Conservation (phyloP, 2,329 filamentous ascomycete genomes). For the Aspergillus phoenicis region DNA sequence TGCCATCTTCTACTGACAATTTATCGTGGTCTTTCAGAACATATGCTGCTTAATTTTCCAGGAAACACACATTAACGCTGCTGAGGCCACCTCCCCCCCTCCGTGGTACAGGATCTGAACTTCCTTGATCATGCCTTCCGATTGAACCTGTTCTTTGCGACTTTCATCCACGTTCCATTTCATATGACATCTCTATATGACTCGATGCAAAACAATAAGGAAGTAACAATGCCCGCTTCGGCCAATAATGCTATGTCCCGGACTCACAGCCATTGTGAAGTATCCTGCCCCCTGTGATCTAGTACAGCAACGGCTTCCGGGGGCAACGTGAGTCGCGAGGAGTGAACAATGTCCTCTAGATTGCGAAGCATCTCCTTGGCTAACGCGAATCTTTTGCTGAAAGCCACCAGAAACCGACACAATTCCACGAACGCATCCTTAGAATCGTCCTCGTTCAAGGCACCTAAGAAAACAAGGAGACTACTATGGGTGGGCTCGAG, state of each 20-base stretch:
- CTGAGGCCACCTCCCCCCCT: not conserved
- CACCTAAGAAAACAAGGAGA: slow-evolving; percentile 25
- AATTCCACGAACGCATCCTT: slow-evolving; percentile 31
- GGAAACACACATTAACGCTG: not conserved
- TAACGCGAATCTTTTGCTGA: slow-evolving; percentile 28
- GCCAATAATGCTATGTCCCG: not conserved
- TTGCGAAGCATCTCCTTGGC: slow-evolving; percentile 27
- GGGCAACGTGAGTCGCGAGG: slow-evolving; percentile 22
- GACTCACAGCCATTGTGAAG: slow-evolving; percentile 15
- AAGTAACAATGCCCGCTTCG: not conserved
- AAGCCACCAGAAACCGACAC: slow-evolving; percentile 28
- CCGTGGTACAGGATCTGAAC: not conserved
- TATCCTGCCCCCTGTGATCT: slow-evolving; percentile 20
- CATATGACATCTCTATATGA: not conserved
- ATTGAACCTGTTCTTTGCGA: not conserved
- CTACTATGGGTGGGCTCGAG: slow-evolving; percentile 28
- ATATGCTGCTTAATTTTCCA: not conserved
- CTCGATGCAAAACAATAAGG: not conserved
- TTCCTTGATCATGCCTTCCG: not conserved
- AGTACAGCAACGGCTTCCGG: slow-evolving; percentile 27
- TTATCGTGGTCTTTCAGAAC: not conserved
- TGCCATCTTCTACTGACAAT: not conserved
- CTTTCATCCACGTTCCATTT: not conserved
- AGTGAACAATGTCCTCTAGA: slow-evolving; percentile 22
- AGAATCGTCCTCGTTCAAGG: slow-evolving; percentile 27